Percentiles rank a stretch among this genome's conserved stretches.
These are phyloP conservation scores for Peronospora farinosa DNA, from an alignment of 352 stramenopile species.

Conservation along the genomic window DNA sequence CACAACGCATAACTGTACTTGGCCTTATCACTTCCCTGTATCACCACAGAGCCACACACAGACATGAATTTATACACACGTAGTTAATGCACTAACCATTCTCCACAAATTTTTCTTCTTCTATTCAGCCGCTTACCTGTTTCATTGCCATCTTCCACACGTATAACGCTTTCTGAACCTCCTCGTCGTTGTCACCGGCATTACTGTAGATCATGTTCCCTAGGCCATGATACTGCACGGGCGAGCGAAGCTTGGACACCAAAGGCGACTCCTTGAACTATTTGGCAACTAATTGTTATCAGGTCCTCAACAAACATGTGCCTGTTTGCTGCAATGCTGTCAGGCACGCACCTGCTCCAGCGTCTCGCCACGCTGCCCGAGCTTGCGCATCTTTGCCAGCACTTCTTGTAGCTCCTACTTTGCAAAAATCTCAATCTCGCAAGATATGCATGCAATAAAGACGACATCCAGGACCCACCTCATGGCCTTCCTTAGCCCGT, in stretches of 20 bases:
- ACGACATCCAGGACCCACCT: constrained; percentile 16
- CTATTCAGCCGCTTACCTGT: constrained; percentile 28
- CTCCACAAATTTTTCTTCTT: background rate
- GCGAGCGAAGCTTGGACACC: constrained; percentile 45
- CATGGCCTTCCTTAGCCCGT: constrained; percentile 38
- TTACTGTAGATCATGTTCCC: constrained; percentile 86
- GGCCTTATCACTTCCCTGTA: constrained; percentile 63
- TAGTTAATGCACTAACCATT: background rate
- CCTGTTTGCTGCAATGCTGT: background rate
- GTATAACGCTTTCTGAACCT: constrained; percentile 68
- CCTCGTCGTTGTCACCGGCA: constrained; percentile 41
- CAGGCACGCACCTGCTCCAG: constrained; percentile 39
- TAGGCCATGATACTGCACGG: constrained; percentile 59
- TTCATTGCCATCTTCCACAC: constrained; percentile 82
- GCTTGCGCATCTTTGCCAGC: constrained; percentile 43
- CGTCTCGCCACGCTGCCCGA: constrained; percentile 45
- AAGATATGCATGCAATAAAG: background rate
- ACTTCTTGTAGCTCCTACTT: constrained; percentile 54
- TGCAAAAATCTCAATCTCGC: background rate
- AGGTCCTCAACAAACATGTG: background rate
- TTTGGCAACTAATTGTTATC: background rate
- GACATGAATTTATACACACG: background rate
- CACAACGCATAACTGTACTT: constrained; percentile 84
- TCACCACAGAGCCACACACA: background rate
- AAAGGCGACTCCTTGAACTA: constrained; percentile 67